These are phyloP conservation scores for Epichloe baconii DNA, from an alignment of 2,329 filamentous ascomycete genomes.

Conservation along the genomic window DNA sequence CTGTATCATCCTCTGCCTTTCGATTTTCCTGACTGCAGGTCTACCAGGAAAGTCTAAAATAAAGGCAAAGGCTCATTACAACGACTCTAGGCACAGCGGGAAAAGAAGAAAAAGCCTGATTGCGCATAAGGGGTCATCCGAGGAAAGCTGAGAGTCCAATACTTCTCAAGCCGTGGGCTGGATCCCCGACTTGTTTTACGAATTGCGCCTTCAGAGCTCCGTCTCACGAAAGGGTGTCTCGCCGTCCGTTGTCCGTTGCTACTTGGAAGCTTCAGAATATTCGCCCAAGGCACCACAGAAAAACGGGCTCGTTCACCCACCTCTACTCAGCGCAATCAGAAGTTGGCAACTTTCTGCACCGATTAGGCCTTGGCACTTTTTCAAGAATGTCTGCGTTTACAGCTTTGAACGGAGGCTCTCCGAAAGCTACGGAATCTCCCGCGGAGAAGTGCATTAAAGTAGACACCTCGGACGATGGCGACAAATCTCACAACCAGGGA, in stretches of 20 bases:
- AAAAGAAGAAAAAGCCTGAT: neutral
- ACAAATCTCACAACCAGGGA: conserved; percentile 13
- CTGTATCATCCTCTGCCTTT: neutral
- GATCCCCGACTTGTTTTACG: conserved; percentile 2
- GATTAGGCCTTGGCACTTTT: neutral
- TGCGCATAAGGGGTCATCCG: neutral
- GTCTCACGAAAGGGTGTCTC: conserved; percentile 7
- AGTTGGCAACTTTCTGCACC: neutral
- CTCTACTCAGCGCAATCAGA: neutral
- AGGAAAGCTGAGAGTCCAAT: neutral
- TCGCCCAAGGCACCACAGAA: neutral
- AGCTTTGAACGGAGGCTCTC: conserved; percentile 38
- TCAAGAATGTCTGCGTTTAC: conserved; percentile 35
- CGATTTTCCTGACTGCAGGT: conserved; percentile 1
- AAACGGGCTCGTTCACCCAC: neutral
- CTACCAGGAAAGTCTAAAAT: neutral
- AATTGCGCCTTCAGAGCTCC: conserved; percentile 1
- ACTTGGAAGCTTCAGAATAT: neutral
- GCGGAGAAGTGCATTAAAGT: conserved; percentile 17
- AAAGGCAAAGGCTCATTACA: neutral
- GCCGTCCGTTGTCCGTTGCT: neutral
- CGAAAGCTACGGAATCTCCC: conserved; percentile 26
- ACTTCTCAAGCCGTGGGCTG: conserved; percentile 3
- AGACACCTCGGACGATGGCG: conserved; percentile 21
- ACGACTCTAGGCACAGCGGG: neutral